A percentile compares a stretch with the other conserved stretches of the same genome.
Conservation (phyloP, 441 rosid genomes). For the Populus tomentosa region DNA sequence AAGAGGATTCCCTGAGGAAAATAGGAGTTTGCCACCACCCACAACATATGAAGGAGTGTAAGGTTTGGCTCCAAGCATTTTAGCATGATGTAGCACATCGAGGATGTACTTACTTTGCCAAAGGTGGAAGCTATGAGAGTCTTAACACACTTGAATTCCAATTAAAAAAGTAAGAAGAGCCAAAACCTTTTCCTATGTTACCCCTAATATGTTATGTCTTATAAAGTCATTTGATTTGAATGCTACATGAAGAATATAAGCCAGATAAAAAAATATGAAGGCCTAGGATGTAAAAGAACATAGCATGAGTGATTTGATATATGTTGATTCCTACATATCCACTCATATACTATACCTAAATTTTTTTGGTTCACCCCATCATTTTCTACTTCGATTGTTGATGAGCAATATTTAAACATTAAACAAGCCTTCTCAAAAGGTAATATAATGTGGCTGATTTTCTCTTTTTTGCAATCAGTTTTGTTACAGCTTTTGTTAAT, state of each 20-base stretch:
- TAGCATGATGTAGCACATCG: too few relatives aligned
- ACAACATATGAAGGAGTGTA: too few relatives aligned
- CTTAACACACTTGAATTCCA: too few relatives aligned
- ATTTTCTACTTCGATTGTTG: background rate
- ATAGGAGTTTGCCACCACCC: too few relatives aligned
- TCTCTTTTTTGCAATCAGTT: background rate
- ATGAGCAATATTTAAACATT: background rate
- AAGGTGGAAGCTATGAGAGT: too few relatives aligned
- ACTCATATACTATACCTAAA: background rate
- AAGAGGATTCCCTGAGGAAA: too few relatives aligned
- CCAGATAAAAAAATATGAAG: background rate
- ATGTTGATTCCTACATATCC: background rate
- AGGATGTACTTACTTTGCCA: too few relatives aligned
- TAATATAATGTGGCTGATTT: constrained; percentile 8
- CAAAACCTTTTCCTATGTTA: background rate
- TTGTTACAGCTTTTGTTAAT: background rate
- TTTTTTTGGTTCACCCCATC: background rate
- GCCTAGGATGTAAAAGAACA: background rate
- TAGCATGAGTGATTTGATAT: background rate
- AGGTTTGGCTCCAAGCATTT: too few relatives aligned
- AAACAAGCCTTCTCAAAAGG: background rate
- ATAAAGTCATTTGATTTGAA: constrained; percentile 5
- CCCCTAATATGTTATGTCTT: background rate
- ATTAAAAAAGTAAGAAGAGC: too few relatives aligned
- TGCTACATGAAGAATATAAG: constrained; percentile 4